Percentiles rank a stretch among this genome's conserved stretches.
Evolutionary conservation across 129 eudicot species (phyloP).

Genomic region (Helichrysum umbraculigerum): DNA sequence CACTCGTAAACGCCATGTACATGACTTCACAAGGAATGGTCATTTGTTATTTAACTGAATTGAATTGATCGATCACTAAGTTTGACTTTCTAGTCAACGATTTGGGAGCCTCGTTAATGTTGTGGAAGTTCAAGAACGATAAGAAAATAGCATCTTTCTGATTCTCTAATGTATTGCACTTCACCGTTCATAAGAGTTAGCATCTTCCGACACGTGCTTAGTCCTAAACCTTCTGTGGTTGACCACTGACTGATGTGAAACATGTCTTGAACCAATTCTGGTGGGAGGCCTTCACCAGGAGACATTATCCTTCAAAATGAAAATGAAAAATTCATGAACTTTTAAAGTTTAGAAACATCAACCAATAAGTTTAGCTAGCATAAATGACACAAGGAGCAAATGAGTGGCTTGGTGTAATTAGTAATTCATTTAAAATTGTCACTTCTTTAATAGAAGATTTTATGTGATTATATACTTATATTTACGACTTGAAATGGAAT

Average conservation of each 20-base stretch:
- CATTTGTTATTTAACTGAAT: constrained; percentile 17
- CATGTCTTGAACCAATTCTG: constrained; percentile 83
- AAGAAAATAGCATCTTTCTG: constrained; percentile 72
- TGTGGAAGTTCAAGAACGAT: constrained; percentile 58
- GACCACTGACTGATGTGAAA: constrained; percentile 68
- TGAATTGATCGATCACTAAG: neutral
- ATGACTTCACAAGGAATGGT: neutral
- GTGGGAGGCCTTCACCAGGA: constrained; percentile 90
- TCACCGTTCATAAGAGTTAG: constrained; percentile 80
- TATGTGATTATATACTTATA: no score
- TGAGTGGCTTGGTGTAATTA: no score
- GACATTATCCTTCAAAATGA: constrained; percentile 53
- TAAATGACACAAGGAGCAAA: neutral
- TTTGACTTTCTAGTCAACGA: constrained; percentile 28
- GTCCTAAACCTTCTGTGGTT: constrained; percentile 75
- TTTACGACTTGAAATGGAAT: no score
- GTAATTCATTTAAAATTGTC: no score
- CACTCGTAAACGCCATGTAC: constrained; percentile 8
- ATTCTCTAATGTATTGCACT: constrained; percentile 83
- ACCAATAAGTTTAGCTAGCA: neutral
- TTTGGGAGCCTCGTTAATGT: constrained; percentile 26
- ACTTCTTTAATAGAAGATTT: no score
- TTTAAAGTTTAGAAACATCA: neutral
- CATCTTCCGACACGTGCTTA: constrained; percentile 72
- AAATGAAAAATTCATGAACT: constrained; percentile 20